Percentiles rank a stretch among this genome's conserved stretches.
Evolutionary conservation across 1,284 basidiomycete genomes (phyloP).

Genomic region (Trichosporon asahii): DNA sequence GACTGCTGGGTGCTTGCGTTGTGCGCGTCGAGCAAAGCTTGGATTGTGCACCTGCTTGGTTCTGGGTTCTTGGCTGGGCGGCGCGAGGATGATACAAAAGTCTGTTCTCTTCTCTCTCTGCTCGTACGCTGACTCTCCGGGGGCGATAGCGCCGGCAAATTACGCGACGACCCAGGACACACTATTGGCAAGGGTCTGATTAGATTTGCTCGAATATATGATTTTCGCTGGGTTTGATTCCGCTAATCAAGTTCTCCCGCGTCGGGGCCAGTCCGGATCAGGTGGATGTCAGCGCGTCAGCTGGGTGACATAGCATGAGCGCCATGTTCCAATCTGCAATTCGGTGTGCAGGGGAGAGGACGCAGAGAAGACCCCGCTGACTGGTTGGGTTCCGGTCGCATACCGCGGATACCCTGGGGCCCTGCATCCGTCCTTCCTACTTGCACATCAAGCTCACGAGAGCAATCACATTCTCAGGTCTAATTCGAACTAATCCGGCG

Average conservation of each 20-base stretch:
- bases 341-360: background rate
- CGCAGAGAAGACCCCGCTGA: background rate
- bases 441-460: background rate
- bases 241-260: background rate
- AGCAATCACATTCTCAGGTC: background rate
- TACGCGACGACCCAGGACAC: background rate
- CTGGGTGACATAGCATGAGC: no score
- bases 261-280: no score
- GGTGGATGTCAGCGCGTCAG: no score
- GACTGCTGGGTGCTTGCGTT: background rate
- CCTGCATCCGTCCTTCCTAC: background rate
- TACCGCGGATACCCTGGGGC: background rate
- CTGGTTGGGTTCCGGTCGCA: background rate
- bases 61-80: background rate
- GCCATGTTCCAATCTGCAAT: background rate
- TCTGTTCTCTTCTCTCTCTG: background rate
- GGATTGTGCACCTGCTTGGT: background rate
- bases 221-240: background rate
- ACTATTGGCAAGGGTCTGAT: background rate
- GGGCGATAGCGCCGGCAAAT: background rate
- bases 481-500: background rate
- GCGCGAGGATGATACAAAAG: background rate
- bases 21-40: background rate
- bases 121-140: no score
- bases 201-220: background rate